Percentiles rank a stretch among this genome's conserved stretches.
Conservation (phyloP, 2,329 filamentous ascomycete species). For the Hymenoscyphus repandus region DNA sequence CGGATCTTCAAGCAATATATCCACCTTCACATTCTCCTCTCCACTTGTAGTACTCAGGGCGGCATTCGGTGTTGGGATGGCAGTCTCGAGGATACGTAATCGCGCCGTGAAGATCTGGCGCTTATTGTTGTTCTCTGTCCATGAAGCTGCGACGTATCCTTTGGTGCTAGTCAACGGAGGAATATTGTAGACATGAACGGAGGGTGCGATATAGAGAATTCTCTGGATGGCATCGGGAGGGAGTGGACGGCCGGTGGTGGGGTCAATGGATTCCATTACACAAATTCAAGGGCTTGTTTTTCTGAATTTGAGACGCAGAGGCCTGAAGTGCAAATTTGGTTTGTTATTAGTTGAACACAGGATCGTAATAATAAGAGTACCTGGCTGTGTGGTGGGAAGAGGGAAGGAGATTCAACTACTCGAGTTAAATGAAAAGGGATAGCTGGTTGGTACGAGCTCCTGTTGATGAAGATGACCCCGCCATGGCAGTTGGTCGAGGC, state of each 20-base stretch:
- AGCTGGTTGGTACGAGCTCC: too few relatives aligned
- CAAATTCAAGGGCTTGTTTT: neutral
- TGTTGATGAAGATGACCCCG: neutral
- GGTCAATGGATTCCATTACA: slow-evolving; percentile 50
- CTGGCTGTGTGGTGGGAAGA: too few relatives aligned
- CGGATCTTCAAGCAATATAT: slow-evolving; percentile 75
- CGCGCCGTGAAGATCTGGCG: slow-evolving; percentile 83
- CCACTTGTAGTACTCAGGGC: slow-evolving; percentile 7
- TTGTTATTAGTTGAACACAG: neutral
- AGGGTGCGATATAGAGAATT: slow-evolving; percentile 69
- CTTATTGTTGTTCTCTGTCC: slow-evolving; percentile 64
- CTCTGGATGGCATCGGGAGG: slow-evolving; percentile 77
- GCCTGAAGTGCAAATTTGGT: neutral
- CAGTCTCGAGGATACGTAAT: slow-evolving; percentile 72
- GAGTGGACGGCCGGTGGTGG: slow-evolving; percentile 62
- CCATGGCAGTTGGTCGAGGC: neutral
- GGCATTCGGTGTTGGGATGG: slow-evolving; percentile 40
- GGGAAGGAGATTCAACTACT: too few relatives aligned
- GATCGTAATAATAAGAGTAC: too few relatives aligned
- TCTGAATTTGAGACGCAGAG: neutral
- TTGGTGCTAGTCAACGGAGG: slow-evolving; percentile 72
- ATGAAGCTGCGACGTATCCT: slow-evolving; percentile 71
- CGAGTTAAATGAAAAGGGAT: too few relatives aligned
- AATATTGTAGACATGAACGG: slow-evolving; percentile 83
- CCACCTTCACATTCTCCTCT: slow-evolving; percentile 58